phyloP scores from a whole-genome alignment of 306 rosid genomes.

The Cicer arietinum region DNA sequence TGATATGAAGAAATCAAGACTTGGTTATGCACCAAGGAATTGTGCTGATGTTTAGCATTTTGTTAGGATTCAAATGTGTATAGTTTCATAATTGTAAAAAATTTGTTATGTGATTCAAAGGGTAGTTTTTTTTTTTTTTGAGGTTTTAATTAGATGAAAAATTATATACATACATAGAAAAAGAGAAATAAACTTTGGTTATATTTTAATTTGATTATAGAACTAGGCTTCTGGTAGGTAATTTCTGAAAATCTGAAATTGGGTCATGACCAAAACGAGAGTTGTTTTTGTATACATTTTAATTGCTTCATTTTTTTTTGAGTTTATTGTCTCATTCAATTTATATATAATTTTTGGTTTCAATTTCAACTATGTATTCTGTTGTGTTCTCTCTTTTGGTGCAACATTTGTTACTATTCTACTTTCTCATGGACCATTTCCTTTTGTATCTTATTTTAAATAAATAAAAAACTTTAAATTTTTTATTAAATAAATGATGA shows the following conservation, averaged over 20 bases:
- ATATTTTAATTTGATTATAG: constrained; percentile 31
- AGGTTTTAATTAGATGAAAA: constrained; percentile 23
- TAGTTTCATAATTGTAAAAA: constrained; percentile 52
- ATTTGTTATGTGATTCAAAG: constrained; percentile 11
- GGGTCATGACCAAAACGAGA: constrained; percentile 36
- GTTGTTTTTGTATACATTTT: constrained; percentile 45
- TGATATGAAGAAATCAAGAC: constrained; percentile 84
- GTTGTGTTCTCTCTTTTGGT: not conserved
- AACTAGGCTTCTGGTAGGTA: constrained; percentile 21
- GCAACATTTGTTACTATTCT: constrained; percentile 20
- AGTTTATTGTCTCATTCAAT: constrained; percentile 37
- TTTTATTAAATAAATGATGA: constrained; percentile 17
- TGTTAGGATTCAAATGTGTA: constrained; percentile 19
- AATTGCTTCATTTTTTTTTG: constrained; percentile 46
- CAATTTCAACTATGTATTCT: not conserved
- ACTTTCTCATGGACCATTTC: constrained; percentile 22
- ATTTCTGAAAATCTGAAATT: constrained; percentile 33
- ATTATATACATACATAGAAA: constrained; percentile 26
- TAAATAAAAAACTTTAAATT: not conserved
- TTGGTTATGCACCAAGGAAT: constrained; percentile 87
- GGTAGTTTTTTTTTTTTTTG: constrained; percentile 33
- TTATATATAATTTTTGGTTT: constrained; percentile 8
- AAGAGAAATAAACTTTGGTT: constrained; percentile 1
- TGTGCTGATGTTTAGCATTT: constrained; percentile 77
- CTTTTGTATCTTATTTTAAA: not conserved